Conservation (phyloP, 2,329 filamentous ascomycete genomes). For the Mariannaea elegans region DNA sequence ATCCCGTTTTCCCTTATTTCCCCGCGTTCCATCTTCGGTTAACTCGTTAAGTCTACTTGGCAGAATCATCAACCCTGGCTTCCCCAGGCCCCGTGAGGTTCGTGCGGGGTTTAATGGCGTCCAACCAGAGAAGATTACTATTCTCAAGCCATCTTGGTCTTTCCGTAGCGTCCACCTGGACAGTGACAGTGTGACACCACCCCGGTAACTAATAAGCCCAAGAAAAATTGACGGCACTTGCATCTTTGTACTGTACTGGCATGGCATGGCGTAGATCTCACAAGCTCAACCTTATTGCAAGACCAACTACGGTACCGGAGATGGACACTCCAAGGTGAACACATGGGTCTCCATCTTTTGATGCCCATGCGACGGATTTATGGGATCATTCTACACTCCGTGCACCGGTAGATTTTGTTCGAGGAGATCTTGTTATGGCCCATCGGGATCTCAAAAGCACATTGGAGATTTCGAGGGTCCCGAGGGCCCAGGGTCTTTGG, state of each 20-base stretch:
- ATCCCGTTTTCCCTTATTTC: constrained; percentile 5
- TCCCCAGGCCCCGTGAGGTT: constrained; percentile 5
- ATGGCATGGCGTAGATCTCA: too few species aligned
- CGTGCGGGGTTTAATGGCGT: constrained; percentile 16
- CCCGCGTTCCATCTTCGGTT: constrained; percentile 22
- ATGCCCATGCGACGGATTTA: neutral
- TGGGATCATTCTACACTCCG: neutral
- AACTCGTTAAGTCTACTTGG: too few species aligned
- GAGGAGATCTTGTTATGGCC: constrained; percentile 6
- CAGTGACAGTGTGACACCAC: neutral
- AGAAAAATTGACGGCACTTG: constrained; percentile 14
- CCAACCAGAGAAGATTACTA: constrained; percentile 9
- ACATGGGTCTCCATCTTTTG: neutral
- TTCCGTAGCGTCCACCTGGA: neutral
- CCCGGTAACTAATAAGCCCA: neutral
- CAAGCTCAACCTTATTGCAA: neutral
- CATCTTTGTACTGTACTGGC: neutral
- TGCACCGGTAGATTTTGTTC: neutral
- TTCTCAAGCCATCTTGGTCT: constrained; percentile 1
- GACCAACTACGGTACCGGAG: neutral
- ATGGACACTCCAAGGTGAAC: neutral
- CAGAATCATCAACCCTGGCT: neutral
- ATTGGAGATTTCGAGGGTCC: neutral
- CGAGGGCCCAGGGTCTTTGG: too few species aligned
- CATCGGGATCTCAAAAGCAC: neutral